phyloP scores from a whole-genome alignment of 192 early-diverging fungal genomes.

The Backusella tarrabulga region DNA sequence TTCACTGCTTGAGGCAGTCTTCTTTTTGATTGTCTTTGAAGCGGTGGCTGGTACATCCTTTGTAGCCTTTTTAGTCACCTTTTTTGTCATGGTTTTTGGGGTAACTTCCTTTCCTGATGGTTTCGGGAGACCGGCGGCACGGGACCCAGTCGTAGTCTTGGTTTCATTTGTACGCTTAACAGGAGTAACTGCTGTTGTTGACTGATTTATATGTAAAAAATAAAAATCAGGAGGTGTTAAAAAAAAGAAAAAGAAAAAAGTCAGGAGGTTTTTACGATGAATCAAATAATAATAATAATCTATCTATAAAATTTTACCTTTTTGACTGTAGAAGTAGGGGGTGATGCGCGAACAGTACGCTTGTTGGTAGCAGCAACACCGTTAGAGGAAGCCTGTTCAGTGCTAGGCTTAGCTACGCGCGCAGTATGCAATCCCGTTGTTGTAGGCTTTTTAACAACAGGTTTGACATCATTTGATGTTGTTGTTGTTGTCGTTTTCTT shows the following conservation, averaged over 20 bases:
- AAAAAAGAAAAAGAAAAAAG: not conserved
- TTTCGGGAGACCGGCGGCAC: not conserved
- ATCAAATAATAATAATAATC: not conserved
- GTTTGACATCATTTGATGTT: constrained; percentile 1
- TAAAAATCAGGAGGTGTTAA: not conserved
- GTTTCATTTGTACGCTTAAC: not conserved
- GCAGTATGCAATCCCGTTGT: not conserved
- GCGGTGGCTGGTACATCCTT: not conserved
- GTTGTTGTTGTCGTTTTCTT: not conserved
- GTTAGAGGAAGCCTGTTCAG: not conserved
- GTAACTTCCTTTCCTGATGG: not conserved
- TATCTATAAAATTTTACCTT: not conserved
- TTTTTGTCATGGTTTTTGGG: not conserved
- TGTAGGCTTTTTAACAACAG: not conserved
- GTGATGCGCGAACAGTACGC: not conserved
- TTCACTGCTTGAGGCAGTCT: not conserved
- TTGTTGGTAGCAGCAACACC: not conserved
- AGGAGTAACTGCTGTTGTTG: not conserved
- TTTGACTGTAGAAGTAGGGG: not conserved
- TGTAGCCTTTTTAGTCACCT: not conserved
- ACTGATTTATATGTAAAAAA: not conserved
- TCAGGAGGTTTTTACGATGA: not conserved
- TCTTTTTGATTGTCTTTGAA: not conserved
- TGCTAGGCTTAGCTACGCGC: not conserved
- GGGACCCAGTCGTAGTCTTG: not conserved